Evolutionary conservation across 129 eudicot species (phyloP).

Genomic region (Artemisia tridentata): DNA sequence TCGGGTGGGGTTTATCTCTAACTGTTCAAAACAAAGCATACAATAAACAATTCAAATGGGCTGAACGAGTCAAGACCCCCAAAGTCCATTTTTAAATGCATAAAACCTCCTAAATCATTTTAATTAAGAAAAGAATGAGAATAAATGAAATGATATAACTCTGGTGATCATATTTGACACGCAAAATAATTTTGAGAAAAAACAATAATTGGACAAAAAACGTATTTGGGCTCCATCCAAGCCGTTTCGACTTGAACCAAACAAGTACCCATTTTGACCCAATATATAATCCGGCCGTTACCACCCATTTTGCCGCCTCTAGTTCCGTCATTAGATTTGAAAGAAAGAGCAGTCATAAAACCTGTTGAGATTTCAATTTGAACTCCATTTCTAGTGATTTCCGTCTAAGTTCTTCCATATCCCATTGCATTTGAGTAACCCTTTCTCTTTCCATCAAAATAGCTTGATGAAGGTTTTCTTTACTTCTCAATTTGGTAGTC

Average conservation of each 20-base stretch:
- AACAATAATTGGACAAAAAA: not conserved
- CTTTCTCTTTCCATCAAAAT: constrained; percentile 76
- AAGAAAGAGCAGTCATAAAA: constrained; percentile 7
- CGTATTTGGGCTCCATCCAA: not conserved
- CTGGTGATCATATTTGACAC: no score
- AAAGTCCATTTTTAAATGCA: not conserved
- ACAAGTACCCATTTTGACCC: not conserved
- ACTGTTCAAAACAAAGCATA: no score
- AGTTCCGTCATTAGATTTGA: not conserved
- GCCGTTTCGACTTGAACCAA: not conserved
- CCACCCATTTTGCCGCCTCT: not conserved
- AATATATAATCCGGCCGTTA: not conserved
- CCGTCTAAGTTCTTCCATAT: constrained; percentile 89
- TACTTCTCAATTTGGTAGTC: constrained; percentile 71
- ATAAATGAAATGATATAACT: no score
- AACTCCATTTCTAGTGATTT: constrained; percentile 82
- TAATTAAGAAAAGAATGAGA: not conserved
- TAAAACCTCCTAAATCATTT: not conserved
- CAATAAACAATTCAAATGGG: not conserved
- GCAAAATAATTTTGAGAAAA: no score
- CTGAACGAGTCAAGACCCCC: not conserved
- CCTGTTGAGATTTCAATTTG: constrained; percentile 73
- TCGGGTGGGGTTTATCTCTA: no score
- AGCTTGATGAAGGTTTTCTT: constrained; percentile 95
- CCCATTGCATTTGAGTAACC: constrained; percentile 98